Conservation (phyloP, 202 grass and related monocot genomes). For the Cymbopogon flexuosus region DNA sequence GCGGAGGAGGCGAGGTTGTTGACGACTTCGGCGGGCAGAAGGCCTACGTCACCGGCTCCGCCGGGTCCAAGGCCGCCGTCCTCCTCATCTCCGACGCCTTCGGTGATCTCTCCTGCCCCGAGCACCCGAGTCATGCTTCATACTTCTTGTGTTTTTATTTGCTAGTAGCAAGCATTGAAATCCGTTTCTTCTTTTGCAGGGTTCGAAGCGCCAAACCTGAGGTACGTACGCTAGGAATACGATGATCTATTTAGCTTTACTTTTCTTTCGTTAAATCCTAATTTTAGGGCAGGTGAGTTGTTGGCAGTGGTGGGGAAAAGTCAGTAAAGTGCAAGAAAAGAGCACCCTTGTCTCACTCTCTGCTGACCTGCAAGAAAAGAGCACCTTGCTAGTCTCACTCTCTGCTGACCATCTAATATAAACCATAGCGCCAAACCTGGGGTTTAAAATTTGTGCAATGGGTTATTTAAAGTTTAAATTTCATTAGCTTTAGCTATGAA, state of each 20-base stretch:
- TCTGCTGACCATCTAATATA: too few species aligned
- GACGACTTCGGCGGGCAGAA: conserved; percentile 63
- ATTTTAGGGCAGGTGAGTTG: not conserved
- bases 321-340: too few species aligned
- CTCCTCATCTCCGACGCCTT: conserved; percentile 73
- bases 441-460: not conserved
- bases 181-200: conserved; percentile 20
- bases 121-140: too few species aligned
- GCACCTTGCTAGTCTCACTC: too few species aligned
- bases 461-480: not conserved
- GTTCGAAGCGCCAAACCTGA: conserved; percentile 61
- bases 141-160: too few species aligned
- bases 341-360: too few species aligned
- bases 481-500: not conserved
- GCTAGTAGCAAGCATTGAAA: not conserved
- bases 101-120: conserved; percentile 19
- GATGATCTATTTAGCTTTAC: not conserved
- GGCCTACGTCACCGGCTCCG: conserved; percentile 51
- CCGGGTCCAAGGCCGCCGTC: conserved; percentile 49
- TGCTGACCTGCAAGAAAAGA: not conserved
- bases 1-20: conserved; percentile 58
- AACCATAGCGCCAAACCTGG: too few species aligned
- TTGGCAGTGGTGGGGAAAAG: too few species aligned
- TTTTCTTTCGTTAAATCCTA: not conserved
- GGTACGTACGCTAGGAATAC: conserved; percentile 29